Evolutionary conservation across 2,329 filamentous ascomycete genomes (phyloP).

Genomic region (Esteya vermicola): DNA sequence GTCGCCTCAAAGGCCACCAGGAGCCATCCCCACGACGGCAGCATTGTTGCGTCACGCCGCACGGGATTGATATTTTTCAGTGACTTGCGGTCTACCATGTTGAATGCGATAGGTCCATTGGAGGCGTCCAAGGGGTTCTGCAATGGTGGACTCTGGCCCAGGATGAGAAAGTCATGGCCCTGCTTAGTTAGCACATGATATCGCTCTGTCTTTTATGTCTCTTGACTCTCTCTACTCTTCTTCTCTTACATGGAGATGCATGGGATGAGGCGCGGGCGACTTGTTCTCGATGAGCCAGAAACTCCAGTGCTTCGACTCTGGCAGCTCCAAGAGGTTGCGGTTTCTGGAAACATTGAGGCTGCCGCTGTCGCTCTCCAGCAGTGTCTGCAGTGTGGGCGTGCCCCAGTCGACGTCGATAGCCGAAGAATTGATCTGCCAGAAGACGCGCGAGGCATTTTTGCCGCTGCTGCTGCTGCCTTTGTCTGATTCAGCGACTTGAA

Average conservation of each 20-base stretch:
- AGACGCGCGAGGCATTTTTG: not conserved
- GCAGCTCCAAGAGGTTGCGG: not conserved
- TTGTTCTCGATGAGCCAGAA: conserved; percentile 18
- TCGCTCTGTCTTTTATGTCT: too few species aligned
- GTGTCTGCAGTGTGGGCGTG: conserved; percentile 19
- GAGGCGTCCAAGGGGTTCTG: not conserved
- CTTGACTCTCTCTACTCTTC: too few species aligned
- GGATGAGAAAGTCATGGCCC: conserved; percentile 25
- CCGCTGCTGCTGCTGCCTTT: too few species aligned
- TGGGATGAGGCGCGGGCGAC: not conserved
- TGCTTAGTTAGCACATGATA: conserved; percentile 20
- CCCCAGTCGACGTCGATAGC: conserved; percentile 20
- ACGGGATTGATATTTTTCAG: conserved; percentile 20
- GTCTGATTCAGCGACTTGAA: too few species aligned
- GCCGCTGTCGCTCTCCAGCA: conserved; percentile 11
- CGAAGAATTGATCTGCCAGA: conserved; percentile 12
- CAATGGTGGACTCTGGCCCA: conserved; percentile 19
- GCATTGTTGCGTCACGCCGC: conserved; percentile 25
- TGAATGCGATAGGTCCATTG: too few species aligned
- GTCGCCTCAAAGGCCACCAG: conserved; percentile 28
- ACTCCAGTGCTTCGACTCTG: conserved; percentile 16
- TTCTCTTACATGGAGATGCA: not conserved
- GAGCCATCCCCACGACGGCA: conserved; percentile 25
- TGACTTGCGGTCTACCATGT: too few species aligned
- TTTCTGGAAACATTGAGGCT: not conserved